Conservation (phyloP, 768 basidiomycete genomes). For the Tremella fuciformis region DNA sequence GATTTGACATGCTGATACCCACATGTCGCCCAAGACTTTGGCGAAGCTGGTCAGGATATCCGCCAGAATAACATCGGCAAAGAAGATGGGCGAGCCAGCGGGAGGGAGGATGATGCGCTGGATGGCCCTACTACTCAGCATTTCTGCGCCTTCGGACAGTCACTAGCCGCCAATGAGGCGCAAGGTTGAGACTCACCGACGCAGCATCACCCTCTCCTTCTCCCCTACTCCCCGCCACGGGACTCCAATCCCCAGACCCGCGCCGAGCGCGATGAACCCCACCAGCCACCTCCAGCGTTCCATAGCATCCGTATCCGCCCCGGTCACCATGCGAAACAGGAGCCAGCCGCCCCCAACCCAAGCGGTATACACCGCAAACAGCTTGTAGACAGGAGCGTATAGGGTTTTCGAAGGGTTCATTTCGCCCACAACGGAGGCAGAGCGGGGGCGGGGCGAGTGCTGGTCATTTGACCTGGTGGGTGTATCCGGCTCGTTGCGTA, state of each 20-base stretch:
- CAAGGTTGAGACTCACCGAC: constrained; percentile 63
- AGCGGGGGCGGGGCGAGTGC: constrained; percentile 21
- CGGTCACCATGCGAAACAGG: constrained; percentile 63
- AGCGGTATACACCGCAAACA: constrained; percentile 62
- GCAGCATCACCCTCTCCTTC: constrained; percentile 70
- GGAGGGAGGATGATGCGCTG: constrained; percentile 72
- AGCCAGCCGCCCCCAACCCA: constrained; percentile 70
- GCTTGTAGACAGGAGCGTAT: constrained; percentile 58
- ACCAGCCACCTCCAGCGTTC: constrained; percentile 77
- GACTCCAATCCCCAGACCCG: constrained; percentile 61
- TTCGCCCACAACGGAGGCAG: constrained; percentile 10
- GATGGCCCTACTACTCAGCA: constrained; percentile 59
- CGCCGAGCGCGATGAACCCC: constrained; percentile 62
- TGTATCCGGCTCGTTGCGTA: constrained; percentile 1
- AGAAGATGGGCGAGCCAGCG: constrained; percentile 64
- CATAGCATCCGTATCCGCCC: constrained; percentile 61
- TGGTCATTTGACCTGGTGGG: not conserved
- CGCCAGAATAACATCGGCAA: constrained; percentile 88
- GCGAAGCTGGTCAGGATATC: constrained; percentile 96
- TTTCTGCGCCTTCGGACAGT: not conserved
- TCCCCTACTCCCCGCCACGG: constrained; percentile 67
- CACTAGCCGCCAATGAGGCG: not conserved
- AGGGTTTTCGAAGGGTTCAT: constrained; percentile 10
- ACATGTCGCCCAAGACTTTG: constrained; percentile 91
- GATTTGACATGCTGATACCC: constrained; percentile 84